Evolutionary conservation across 768 basidiomycete species (phyloP), one percentile per base, ranked within the genome.

Genomic region (Tulasnella sp.): DNA sequence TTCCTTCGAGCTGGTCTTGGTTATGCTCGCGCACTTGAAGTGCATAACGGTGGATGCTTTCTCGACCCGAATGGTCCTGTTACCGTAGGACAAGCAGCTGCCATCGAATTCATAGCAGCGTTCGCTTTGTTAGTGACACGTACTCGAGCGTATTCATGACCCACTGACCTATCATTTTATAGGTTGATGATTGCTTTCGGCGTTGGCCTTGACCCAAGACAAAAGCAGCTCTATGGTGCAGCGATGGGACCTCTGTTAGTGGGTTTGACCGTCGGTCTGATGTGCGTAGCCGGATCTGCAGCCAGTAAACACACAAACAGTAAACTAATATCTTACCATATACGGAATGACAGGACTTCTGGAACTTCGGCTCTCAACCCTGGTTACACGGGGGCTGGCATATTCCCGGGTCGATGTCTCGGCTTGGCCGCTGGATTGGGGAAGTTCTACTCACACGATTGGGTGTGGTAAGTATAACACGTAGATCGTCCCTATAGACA

Each of bases 21-120:
- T 40, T 37, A 58, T 34, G 46, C 46, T 22, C 76, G 54, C 28
- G 76, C 76, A 5, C 12, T 77, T 2, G 46, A 50, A 40, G 76
- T 77, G 7, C 76, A 77, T 60, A 77, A 77, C 18, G 76, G 76
- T 31, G 76, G 76, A 8, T 77, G 76, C 76, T 77, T 42, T 9
- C 76, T 77, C 31, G 76, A 77, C 48, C 76, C 76, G 34, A 77
- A 77, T 77, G 76, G 76, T 48, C 46, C 76, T 14, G 48, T 77
- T 18, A 37, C 76, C n/a, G 76, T 60, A 5, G 76, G 76, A 6
- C 76, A 77, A 60, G 76, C 76, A 60, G 76, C 58, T 24, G 46
- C 48, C 54, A 77, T 77, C 54, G 76, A 77, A 46, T 77, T 77
- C 48, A 77, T 77, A 12, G 76, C 41, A n/a, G 3, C 76, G 20